Percentiles rank a stretch among this genome's conserved stretches.
Evolutionary conservation across 345 rosid genomes (phyloP).

Genomic region (Pistacia atlantica): DNA sequence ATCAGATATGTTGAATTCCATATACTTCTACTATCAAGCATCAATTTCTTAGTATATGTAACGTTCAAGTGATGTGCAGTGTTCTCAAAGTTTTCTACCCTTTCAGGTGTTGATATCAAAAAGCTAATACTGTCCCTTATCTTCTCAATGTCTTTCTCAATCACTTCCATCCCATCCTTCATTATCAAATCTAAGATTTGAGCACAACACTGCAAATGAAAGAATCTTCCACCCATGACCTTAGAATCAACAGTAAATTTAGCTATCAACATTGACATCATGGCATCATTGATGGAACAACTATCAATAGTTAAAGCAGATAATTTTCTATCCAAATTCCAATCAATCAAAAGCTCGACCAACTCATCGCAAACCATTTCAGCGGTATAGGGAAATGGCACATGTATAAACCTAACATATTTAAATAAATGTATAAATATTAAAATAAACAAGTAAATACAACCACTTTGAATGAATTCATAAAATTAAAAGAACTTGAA

Average conservation of each 20-base stretch:
- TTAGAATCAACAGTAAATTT: not conserved
- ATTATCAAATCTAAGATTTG: not conserved
- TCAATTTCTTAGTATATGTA: not conserved
- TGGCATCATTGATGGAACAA: not conserved
- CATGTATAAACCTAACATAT: not conserved
- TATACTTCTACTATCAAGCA: not conserved
- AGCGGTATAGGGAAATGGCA: not conserved
- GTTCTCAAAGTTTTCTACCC: not conserved
- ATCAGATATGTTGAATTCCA: conserved; percentile 5
- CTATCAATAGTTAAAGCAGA: not conserved
- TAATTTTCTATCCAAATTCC: not conserved
- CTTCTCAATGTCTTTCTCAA: not conserved
- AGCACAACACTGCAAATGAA: not conserved
- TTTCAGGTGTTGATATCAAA: not conserved
- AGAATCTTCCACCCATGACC: not conserved
- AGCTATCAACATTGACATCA: not conserved
- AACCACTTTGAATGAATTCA: not conserved
- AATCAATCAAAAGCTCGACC: not conserved
- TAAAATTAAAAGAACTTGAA: not conserved
- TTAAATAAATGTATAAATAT: not conserved
- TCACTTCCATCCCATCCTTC: not conserved
- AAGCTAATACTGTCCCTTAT: not conserved
- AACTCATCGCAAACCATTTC: not conserved
- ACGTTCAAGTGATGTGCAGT: not conserved
- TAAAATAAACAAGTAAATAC: not conserved